Percentiles rank a stretch among this genome's conserved stretches.
Evolutionary conservation across 768 basidiomycete species (phyloP).

Genomic region (Kwoniella dejecticola): DNA sequence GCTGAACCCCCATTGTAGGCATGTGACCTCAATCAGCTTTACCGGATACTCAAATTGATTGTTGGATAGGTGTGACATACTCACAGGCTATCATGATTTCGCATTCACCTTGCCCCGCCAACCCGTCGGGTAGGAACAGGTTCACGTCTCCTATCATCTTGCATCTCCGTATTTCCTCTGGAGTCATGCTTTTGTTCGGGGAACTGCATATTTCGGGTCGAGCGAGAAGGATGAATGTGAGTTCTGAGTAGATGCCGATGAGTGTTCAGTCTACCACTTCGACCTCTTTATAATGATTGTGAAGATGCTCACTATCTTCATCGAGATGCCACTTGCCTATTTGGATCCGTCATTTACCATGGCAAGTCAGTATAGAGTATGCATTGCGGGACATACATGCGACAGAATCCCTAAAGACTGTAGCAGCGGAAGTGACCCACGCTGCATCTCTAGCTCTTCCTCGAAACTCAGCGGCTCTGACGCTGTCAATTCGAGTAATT

Average conservation of each 20-base stretch:
- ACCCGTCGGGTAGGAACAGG: conserved; percentile 73
- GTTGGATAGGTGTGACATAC: too few species aligned
- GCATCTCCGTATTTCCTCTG: conserved; percentile 55
- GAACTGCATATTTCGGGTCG: conserved; percentile 52
- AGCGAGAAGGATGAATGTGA: conserved; percentile 86
- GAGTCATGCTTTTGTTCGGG: conserved; percentile 15
- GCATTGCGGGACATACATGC: too few species aligned
- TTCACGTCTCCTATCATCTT: conserved; percentile 93
- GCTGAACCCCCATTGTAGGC: too few species aligned
- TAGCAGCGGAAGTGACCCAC: too few species aligned
- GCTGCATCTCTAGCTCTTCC: conserved; percentile 87
- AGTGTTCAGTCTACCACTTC: too few species aligned
- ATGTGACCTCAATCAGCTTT: too few species aligned
- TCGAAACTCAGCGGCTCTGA: conserved; percentile 78
- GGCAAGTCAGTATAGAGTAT: too few species aligned
- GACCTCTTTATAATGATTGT: not conserved
- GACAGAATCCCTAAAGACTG: too few species aligned
- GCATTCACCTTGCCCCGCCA: conserved; percentile 69
- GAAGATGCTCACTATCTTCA: conserved; percentile 67
- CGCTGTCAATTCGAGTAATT: conserved; percentile 74
- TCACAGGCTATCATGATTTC: conserved; percentile 92
- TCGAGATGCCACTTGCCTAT: conserved; percentile 83
- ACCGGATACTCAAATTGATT: too few species aligned
- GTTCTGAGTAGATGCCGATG: conserved; percentile 62
- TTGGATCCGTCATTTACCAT: not conserved